Percentiles rank a stretch among this genome's conserved stretches.
Conservation (phyloP, 495 filamentous ascomycete genomes). For the Penicillium pulvis region DNA sequence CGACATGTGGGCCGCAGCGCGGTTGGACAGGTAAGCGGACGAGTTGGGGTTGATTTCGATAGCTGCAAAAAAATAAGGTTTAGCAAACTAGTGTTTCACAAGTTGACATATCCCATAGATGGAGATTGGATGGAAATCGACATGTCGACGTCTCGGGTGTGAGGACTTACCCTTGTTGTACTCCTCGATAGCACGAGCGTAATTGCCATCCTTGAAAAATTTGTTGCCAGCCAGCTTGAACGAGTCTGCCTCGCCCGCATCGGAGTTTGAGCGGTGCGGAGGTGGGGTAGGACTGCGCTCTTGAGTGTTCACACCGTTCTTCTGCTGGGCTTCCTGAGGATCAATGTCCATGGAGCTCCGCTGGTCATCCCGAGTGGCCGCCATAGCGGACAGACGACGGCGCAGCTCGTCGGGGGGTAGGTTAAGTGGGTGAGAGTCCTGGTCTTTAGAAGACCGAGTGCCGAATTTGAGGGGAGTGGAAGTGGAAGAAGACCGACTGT, state of each 20-base stretch:
- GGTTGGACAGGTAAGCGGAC: constrained; percentile 90
- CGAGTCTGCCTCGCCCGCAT: constrained; percentile 75
- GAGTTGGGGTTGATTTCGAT: constrained; percentile 69
- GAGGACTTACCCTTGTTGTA: constrained; percentile 84
- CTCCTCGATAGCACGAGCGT: constrained; percentile 79
- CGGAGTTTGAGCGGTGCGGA: constrained; percentile 65
- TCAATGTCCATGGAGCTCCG: constrained; percentile 80
- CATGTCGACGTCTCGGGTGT: neutral
- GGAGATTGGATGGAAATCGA: neutral
- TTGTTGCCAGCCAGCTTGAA: constrained; percentile 95
- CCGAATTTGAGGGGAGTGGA: constrained; percentile 28
- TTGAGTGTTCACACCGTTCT: constrained; percentile 57
- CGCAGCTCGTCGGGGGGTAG: constrained; percentile 82
- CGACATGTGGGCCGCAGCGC: constrained; percentile 90
- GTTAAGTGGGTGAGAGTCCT: constrained; percentile 80
- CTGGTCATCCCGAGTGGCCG: constrained; percentile 60
- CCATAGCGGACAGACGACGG: constrained; percentile 68
- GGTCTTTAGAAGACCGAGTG: constrained; percentile 58
- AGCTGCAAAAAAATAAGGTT: constrained; percentile 52
- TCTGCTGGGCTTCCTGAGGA: constrained; percentile 50
- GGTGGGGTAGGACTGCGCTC: constrained; percentile 73
- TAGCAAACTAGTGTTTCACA: constrained; percentile 7
- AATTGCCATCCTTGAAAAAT: constrained; percentile 91
- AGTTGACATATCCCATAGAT: neutral
- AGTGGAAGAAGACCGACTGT: constrained; percentile 38